Percentiles rank a stretch among this genome's conserved stretches.
Conservation (phyloP, 768 basidiomycete species). For the Lactarius hengduanensis region DNA sequence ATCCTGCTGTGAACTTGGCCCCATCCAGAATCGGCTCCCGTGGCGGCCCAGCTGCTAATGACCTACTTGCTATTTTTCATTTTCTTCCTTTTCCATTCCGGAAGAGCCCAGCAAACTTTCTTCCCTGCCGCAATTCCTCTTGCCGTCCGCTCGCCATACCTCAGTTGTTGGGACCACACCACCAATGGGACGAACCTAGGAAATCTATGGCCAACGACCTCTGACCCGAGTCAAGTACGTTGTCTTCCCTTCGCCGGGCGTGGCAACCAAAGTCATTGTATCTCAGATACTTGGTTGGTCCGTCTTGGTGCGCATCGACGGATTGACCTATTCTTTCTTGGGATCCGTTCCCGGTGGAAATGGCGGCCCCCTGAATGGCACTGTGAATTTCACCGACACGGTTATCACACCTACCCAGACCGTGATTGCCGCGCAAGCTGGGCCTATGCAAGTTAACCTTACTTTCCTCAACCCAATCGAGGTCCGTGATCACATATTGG, state of each 20-base stretch:
- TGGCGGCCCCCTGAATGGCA: neutral
- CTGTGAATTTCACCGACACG: slow-evolving; percentile 29
- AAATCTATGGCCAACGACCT: slow-evolving; percentile 29
- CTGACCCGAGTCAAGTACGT: neutral
- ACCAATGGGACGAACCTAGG: slow-evolving; percentile 13
- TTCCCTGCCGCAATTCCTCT: slow-evolving; percentile 32
- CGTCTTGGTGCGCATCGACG: slow-evolving; percentile 22
- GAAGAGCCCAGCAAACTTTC: slow-evolving; percentile 19
- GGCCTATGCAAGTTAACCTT: slow-evolving; percentile 38
- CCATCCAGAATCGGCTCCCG: neutral
- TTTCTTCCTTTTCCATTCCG: neutral
- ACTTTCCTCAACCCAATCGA: slow-evolving; percentile 43
- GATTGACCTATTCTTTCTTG: slow-evolving; percentile 28
- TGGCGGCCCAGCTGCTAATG: neutral
- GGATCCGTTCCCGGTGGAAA: slow-evolving; percentile 11
- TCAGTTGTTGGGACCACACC: slow-evolving; percentile 29
- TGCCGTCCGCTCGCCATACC: slow-evolving; percentile 33
- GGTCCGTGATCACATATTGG: slow-evolving; percentile 26
- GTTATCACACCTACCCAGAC: slow-evolving; percentile 40
- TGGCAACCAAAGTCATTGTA: neutral
- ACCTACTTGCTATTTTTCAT: slow-evolving; percentile 1
- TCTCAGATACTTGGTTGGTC: slow-evolving; percentile 25
- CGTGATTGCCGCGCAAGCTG: slow-evolving; percentile 37
- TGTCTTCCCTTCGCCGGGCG: neutral
- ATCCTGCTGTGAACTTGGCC: neutral